Conservation (phyloP, 2,329 filamentous ascomycete genomes). For the Pyrenophora teres region DNA sequence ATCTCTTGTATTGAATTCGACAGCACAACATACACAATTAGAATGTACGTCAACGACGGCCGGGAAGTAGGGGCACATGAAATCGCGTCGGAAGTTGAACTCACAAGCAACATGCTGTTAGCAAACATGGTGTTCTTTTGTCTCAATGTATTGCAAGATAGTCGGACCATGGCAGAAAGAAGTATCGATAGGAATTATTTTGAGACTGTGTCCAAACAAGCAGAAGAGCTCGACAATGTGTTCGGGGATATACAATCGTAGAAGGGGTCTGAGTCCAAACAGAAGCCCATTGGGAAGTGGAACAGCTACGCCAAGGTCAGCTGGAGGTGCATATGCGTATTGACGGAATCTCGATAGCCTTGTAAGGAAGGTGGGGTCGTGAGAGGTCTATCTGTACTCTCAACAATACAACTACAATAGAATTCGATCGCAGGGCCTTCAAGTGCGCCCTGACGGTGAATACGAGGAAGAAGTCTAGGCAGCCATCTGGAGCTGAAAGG, state of each 20-base stretch:
- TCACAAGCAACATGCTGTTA: conserved; percentile 22
- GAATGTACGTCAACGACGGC: conserved; percentile 20
- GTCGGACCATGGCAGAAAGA: conserved; percentile 20
- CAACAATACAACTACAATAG: too few species aligned
- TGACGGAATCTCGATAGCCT: not conserved
- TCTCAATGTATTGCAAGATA: conserved; percentile 25
- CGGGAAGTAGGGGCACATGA: conserved; percentile 23
- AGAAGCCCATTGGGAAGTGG: conserved; percentile 11
- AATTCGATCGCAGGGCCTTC: too few species aligned
- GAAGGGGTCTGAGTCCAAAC: conserved; percentile 12
- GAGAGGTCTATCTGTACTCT: too few species aligned
- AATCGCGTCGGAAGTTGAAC: conserved; percentile 31
- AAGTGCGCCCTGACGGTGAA: too few species aligned
- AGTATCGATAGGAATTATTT: conserved; percentile 27
- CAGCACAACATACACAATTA: conserved; percentile 7
- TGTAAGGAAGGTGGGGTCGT: not conserved
- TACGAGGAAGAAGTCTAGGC: too few species aligned
- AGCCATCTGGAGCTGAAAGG: too few species aligned
- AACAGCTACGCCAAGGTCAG: conserved; percentile 9
- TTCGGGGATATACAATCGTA: conserved; percentile 13
- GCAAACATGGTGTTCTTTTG: conserved; percentile 35
- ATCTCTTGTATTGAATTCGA: conserved; percentile 26
- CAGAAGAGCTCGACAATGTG: conserved; percentile 25
- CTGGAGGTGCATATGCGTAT: not conserved
- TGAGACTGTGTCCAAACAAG: conserved; percentile 25